phyloP scores from a whole-genome alignment of 2,329 filamentous ascomycete species.

The Thermothelomyces thermophilus region DNA sequence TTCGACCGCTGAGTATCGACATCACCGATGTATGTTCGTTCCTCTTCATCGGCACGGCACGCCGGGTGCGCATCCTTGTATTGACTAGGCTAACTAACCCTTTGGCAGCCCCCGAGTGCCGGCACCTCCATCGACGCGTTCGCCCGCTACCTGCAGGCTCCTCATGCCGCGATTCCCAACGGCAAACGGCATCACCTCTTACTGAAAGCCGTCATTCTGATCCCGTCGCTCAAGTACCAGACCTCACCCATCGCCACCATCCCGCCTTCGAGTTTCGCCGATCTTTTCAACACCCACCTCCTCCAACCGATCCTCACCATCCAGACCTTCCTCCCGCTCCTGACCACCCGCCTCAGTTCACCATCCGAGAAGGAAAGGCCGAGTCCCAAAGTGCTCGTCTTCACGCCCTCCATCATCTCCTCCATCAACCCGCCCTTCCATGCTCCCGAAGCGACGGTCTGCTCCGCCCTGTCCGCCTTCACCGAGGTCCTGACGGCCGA shows the following conservation, averaged over 20 bases:
- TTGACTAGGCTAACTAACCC: conserved; percentile 5
- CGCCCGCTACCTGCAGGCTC: conserved; percentile 61
- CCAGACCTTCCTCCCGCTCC: conserved; percentile 79
- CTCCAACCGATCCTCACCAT: conserved; percentile 83
- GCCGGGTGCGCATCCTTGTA: background rate
- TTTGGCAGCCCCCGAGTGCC: conserved; percentile 55
- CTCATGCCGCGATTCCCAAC: conserved; percentile 69
- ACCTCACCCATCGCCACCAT: conserved; percentile 81
- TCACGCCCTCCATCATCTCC: conserved; percentile 75
- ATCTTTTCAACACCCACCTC: conserved; percentile 87
- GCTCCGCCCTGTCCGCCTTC: conserved; percentile 80
- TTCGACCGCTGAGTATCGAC: conserved; percentile 75
- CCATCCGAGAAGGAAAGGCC: conserved; percentile 33
- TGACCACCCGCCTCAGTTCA: conserved; percentile 55
- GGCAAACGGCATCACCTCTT: conserved; percentile 69
- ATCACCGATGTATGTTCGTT: conserved; percentile 61
- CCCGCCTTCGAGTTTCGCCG: conserved; percentile 74
- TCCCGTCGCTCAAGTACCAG: conserved; percentile 74
- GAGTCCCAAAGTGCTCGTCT: conserved; percentile 62
- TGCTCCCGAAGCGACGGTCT: conserved; percentile 78
- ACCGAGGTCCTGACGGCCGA: conserved; percentile 74
- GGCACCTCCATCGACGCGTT: conserved; percentile 66
- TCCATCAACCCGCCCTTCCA: conserved; percentile 74
- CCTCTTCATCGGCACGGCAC: background rate
- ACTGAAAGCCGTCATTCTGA: conserved; percentile 73